A percentile compares a stretch with the other conserved stretches of the same genome.
phyloP scores from a whole-genome alignment of 2,329 filamentous ascomycete species.

The Ophiostoma sp. region DNA sequence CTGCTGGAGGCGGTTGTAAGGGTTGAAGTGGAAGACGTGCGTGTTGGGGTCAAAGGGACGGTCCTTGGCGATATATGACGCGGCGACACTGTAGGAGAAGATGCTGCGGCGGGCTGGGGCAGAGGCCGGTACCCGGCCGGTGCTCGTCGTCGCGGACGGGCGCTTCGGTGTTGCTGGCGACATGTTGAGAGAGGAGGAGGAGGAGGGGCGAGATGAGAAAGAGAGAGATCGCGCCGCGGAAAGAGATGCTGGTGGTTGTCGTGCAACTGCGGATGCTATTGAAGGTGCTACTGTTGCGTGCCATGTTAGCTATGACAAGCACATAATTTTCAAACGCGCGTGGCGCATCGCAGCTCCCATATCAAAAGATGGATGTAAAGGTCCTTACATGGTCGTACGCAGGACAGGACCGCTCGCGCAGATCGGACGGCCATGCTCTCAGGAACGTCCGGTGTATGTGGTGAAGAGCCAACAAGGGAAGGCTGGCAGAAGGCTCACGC shows the following conservation, averaged over 20 bases:
- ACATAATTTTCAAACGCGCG: background rate
- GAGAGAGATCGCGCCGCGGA: background rate
- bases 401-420: constrained; percentile 23
- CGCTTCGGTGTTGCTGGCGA: constrained; percentile 6
- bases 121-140: background rate
- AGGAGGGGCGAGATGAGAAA: background rate
- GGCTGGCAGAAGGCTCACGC: background rate
- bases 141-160: background rate
- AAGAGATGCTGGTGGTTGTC: background rate
- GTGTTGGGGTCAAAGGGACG: constrained; percentile 65
- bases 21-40: constrained; percentile 73
- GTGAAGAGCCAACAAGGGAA: background rate
- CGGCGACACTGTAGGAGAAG: constrained; percentile 70
- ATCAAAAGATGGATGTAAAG: no score
- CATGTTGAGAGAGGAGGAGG: background rate
- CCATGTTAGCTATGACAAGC: background rate
- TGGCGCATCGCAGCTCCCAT: background rate
- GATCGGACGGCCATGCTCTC: constrained; percentile 26
- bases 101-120: constrained; percentile 20
- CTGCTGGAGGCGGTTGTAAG: constrained; percentile 59
- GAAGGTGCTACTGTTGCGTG: constrained; percentile 6
- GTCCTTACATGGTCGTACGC: constrained; percentile 24
- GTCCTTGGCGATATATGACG: constrained; percentile 74
- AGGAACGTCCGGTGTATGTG: background rate
- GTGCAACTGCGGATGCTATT: background rate